Percentiles rank a stretch among this genome's conserved stretches.
Conservation (phyloP, 148 eudicot genomes). For the Vaccinium vitisidaea region DNA sequence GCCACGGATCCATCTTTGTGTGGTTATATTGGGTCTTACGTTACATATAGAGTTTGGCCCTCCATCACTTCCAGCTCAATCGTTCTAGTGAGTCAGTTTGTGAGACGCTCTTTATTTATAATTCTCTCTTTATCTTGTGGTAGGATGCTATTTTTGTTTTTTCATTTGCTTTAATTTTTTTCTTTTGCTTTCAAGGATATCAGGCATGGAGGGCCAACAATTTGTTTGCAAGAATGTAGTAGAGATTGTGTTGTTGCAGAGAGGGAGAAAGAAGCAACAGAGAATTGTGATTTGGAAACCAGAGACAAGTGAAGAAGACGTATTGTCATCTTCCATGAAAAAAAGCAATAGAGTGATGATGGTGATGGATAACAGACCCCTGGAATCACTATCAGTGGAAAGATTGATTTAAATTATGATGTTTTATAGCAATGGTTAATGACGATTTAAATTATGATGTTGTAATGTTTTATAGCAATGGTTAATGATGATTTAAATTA, state of each 20-base stretch:
- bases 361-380: not conserved
- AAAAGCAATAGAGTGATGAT: not conserved
- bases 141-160: not conserved
- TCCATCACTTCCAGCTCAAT: not conserved
- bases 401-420: not conserved
- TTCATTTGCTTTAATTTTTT: not conserved
- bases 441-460: not conserved
- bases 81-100: too few relatives aligned
- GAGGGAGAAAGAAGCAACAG: too few relatives aligned
- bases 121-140: too few relatives aligned
- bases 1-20: too few relatives aligned
- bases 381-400: not conserved
- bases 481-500: not conserved
- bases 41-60: not conserved
- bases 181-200: not conserved
- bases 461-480: not conserved
- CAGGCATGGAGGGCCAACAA: not conserved
- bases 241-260: too few relatives aligned
- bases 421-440: not conserved
- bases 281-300: not conserved
- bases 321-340: not conserved
- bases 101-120: too few relatives aligned
- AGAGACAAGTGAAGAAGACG: not conserved
- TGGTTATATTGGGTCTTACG: not conserved
- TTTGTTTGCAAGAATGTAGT: not conserved